Evolutionary conservation across 2,329 filamentous ascomycete genomes (phyloP).

Genomic region (Ilyonectria sp.): DNA sequence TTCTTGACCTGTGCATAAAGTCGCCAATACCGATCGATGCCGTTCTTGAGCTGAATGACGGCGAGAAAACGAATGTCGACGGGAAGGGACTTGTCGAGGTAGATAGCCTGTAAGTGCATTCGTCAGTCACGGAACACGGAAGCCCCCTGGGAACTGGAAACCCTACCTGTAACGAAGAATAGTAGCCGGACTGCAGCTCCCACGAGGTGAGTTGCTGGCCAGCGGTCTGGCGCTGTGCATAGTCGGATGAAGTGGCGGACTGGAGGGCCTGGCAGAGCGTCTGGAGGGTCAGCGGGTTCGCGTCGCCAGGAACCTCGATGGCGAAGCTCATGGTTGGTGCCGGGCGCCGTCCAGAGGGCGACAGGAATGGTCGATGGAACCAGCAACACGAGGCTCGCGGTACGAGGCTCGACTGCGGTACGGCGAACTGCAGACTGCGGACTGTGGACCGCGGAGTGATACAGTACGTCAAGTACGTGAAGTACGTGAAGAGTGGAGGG

Average conservation of each 20-base stretch:
- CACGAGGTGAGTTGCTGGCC: constrained; percentile 80
- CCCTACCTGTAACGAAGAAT: constrained; percentile 76
- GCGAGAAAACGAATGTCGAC: constrained; percentile 88
- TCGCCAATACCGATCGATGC: constrained; percentile 95
- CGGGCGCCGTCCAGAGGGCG: constrained; percentile 39
- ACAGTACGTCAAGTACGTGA: constrained; percentile 10
- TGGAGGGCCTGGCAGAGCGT: constrained; percentile 77
- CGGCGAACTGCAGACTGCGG: constrained; percentile 21
- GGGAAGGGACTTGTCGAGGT: constrained; percentile 84
- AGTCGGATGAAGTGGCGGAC: constrained; percentile 74
- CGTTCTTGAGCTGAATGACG: constrained; percentile 96
- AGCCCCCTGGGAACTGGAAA: background rate
- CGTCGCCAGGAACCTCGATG: constrained; percentile 87
- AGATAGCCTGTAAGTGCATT: constrained; percentile 74
- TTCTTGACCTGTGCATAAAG: constrained; percentile 70
- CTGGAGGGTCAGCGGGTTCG: constrained; percentile 76
- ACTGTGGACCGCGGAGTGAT: constrained; percentile 10
- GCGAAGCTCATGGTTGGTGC: constrained; percentile 73
- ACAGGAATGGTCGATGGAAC: constrained; percentile 27
- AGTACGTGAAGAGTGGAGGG: constrained; percentile 32
- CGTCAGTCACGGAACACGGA: constrained; percentile 35
- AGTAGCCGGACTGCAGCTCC: constrained; percentile 78
- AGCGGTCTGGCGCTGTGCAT: constrained; percentile 75
- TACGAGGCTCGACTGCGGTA: constrained; percentile 18
- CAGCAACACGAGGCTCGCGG: constrained; percentile 17